These are phyloP conservation scores for Microsporum ferrugineum DNA, from an alignment of 2,329 filamentous ascomycete genomes.

Conservation along the genomic window DNA sequence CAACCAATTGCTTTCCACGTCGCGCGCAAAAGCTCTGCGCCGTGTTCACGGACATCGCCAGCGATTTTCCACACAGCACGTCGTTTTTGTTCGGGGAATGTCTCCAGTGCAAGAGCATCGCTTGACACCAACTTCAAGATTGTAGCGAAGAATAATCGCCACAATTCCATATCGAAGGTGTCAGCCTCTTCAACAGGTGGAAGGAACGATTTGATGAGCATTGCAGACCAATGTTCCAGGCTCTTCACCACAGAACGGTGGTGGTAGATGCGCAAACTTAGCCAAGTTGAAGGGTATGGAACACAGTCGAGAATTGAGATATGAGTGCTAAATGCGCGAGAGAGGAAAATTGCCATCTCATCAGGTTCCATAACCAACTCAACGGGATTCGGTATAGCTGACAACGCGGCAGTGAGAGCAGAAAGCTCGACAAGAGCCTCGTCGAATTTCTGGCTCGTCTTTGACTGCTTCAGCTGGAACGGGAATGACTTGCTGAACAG, in stretches of 20 bases:
- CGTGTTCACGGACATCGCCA: slow-evolving; percentile 84
- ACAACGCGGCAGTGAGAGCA: slow-evolving; percentile 71
- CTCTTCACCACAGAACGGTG: slow-evolving; percentile 81
- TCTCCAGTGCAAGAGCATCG: slow-evolving; percentile 78
- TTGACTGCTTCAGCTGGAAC: slow-evolving; percentile 62
- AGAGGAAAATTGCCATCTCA: slow-evolving; percentile 62
- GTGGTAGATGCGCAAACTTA: slow-evolving; percentile 86
- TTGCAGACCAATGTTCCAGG: slow-evolving; percentile 66
- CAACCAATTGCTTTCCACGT: slow-evolving; percentile 96
- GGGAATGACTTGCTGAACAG: slow-evolving; percentile 85
- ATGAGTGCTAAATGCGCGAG: slow-evolving; percentile 70
- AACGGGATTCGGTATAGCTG: slow-evolving; percentile 61
- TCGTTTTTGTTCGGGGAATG: slow-evolving; percentile 92
- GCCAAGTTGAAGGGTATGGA: slow-evolving; percentile 79
- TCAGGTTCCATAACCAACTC: slow-evolving; percentile 66
- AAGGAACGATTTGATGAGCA: slow-evolving; percentile 72
- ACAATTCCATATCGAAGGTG: slow-evolving; percentile 81
- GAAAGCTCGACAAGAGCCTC: slow-evolving; percentile 83
- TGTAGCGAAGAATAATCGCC: slow-evolving; percentile 86
- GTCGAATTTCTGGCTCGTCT: slow-evolving; percentile 56
- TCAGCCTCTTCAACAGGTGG: slow-evolving; percentile 87
- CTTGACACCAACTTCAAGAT: slow-evolving; percentile 82
- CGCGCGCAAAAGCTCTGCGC: slow-evolving; percentile 69
- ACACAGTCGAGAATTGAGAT: slow-evolving; percentile 82
- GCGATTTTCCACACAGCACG: slow-evolving; percentile 98